phyloP scores from a whole-genome alignment of 306 rosid species.

The Castanea mollissima region DNA sequence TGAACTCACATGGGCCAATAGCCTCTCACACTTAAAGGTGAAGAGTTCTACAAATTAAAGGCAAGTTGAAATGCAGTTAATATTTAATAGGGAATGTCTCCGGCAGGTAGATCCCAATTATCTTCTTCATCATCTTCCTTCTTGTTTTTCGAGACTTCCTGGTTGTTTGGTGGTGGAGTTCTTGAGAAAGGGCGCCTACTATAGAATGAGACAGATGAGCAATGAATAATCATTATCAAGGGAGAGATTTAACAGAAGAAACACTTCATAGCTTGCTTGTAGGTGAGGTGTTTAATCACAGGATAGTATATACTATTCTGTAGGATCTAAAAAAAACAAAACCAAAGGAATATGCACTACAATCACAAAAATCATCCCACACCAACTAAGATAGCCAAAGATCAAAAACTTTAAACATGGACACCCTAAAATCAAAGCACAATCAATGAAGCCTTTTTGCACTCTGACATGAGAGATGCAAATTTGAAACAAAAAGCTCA shows the following conservation, averaged over 20 bases:
- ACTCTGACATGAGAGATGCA: not conserved
- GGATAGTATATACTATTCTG: not conserved
- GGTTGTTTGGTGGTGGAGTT: slow-evolving; percentile 20
- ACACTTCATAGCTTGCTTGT: not conserved
- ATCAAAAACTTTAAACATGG: not conserved
- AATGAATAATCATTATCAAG: not conserved
- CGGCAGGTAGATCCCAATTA: slow-evolving; percentile 80
- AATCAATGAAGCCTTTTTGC: not conserved
- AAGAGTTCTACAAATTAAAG: slow-evolving; percentile 25
- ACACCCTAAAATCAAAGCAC: not conserved
- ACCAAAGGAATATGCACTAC: not conserved
- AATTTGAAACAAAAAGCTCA: not conserved
- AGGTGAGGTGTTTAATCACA: not conserved
- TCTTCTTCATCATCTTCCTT: slow-evolving; percentile 69
- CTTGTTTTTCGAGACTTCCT: slow-evolving; percentile 33
- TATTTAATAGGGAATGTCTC: slow-evolving; percentile 40
- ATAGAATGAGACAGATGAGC: not conserved
- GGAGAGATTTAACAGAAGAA: not conserved
- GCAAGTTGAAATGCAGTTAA: slow-evolving; percentile 23
- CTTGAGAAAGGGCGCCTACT: slow-evolving; percentile 38
- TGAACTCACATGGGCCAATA: slow-evolving; percentile 33
- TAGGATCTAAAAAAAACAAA: not conserved
- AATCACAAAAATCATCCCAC: not conserved
- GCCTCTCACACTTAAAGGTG: slow-evolving; percentile 34
- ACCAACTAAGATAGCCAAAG: slow-evolving; percentile 3